Conservation (phyloP, 805 yeast species). For the Maudiozyma serrabonitensis region DNA sequence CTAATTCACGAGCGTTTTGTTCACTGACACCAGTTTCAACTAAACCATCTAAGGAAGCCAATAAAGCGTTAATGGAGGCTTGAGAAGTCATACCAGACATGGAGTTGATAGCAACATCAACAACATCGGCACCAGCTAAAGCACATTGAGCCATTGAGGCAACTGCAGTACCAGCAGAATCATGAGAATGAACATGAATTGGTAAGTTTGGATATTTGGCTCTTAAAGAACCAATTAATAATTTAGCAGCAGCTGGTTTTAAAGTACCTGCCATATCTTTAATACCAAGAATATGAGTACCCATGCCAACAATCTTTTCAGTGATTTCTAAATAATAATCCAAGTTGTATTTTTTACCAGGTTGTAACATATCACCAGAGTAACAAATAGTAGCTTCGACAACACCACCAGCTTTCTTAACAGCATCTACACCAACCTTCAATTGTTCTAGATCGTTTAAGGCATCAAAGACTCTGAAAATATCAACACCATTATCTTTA, state of each 20-base stretch:
- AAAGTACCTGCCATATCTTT: constrained; percentile 99
- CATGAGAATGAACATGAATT: constrained; percentile 98
- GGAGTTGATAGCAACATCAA: constrained; percentile 94
- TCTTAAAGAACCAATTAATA: constrained; percentile 73
- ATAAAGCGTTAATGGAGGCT: constrained; percentile 87
- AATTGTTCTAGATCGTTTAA: constrained; percentile 93
- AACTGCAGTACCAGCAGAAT: constrained; percentile 99
- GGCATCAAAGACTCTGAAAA: constrained; percentile 96
- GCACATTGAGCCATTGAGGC: constrained; percentile 95
- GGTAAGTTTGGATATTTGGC: constrained; percentile 85
- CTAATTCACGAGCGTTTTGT: constrained; percentile 67
- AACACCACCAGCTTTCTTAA: constrained; percentile 96
- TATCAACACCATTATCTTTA: constrained; percentile 91
- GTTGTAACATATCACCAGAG: constrained; percentile 96
- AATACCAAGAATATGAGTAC: constrained; percentile 94
- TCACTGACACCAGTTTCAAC: constrained; percentile 64
- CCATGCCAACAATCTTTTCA: constrained; percentile 79
- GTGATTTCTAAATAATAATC: constrained; percentile 78
- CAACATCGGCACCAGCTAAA: constrained; percentile 94
- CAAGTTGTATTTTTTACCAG: constrained; percentile 92
- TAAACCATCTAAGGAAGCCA: constrained; percentile 87
- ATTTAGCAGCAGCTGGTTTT: constrained; percentile 86
- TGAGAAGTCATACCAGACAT: constrained; percentile 98
- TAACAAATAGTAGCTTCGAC: constrained; percentile 98
- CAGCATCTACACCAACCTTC: constrained; percentile 96